phyloP scores from a whole-genome alignment of 1,284 basidiomycete species.

The Sanguinoderma infundibulare region DNA sequence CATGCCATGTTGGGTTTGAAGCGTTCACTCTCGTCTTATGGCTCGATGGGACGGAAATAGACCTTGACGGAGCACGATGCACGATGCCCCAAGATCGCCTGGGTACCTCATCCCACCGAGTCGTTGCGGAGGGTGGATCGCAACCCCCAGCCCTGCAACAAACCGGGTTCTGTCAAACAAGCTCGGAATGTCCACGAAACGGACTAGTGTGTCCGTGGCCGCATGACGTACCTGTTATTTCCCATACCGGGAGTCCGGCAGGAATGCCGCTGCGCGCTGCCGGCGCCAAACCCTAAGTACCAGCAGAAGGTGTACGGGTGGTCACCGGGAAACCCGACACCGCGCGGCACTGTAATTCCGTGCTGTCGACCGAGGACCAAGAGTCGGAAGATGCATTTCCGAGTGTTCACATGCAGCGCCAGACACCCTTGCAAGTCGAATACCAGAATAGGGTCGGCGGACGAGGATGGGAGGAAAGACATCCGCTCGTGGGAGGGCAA shows the following conservation, averaged over 20 bases:
- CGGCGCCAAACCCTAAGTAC: slow-evolving; percentile 1
- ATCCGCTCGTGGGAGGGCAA: background rate
- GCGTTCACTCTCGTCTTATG: background rate
- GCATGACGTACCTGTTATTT: slow-evolving; percentile 19
- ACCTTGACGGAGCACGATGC: background rate
- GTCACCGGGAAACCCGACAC: slow-evolving; percentile 1
- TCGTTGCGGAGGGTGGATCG: background rate
- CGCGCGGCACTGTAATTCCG: background rate
- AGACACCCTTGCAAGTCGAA: background rate
- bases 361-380: background rate
- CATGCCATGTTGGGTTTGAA: slow-evolving; percentile 13
- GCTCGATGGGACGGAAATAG: slow-evolving; percentile 11
- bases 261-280: background rate
- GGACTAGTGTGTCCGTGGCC: slow-evolving; percentile 5
- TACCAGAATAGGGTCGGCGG: background rate
- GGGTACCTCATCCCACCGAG: slow-evolving; percentile 17
- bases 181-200: slow-evolving; percentile 16
- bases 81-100: slow-evolving; percentile 8
- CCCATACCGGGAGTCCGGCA: slow-evolving; percentile 2
- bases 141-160: background rate
- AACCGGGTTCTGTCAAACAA: slow-evolving; percentile 18
- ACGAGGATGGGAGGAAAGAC: background rate
- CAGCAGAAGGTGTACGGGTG: background rate
- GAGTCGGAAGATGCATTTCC: background rate
- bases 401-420: background rate